Evolutionary conservation across 2,329 filamentous ascomycete genomes (phyloP).

Genomic region (Dactylellina haptotyla): DNA sequence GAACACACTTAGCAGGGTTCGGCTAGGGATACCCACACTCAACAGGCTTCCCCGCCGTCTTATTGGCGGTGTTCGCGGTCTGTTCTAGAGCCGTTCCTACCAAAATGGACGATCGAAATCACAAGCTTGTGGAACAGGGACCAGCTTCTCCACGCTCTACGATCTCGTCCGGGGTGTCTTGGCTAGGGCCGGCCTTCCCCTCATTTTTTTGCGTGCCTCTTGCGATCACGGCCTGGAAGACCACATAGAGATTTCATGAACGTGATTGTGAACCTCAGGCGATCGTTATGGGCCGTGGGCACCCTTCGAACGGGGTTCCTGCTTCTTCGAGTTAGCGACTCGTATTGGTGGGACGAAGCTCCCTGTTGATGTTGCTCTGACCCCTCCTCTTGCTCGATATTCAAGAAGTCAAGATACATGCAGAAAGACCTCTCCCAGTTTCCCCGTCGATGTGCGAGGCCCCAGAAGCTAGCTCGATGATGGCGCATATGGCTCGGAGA

Average conservation of each 20-base stretch:
- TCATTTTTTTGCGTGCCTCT: conserved; percentile 28
- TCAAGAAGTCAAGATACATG: no score
- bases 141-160: background rate
- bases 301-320: conserved; percentile 25
- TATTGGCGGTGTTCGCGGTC: conserved; percentile 9
- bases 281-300: background rate
- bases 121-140: conserved; percentile 30
- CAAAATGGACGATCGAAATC: conserved; percentile 31
- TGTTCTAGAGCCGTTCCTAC: conserved; percentile 9
- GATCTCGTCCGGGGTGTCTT: background rate
- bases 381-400: background rate
- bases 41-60: conserved; percentile 17
- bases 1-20: conserved; percentile 23
- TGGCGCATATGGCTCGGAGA: no score
- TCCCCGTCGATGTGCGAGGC: no score
- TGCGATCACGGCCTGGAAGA: background rate
- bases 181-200: conserved; percentile 27
- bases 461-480: no score
- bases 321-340: conserved; percentile 31
- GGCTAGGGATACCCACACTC: conserved; percentile 38
- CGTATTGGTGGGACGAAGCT: conserved; percentile 36
- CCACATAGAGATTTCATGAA: conserved; percentile 13
- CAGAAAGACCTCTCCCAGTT: no score
- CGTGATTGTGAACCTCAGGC: conserved; percentile 18
- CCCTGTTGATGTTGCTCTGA: background rate